Evolutionary conservation across 331 rosid genomes (phyloP).

Genomic region (Acacia concinna): DNA sequence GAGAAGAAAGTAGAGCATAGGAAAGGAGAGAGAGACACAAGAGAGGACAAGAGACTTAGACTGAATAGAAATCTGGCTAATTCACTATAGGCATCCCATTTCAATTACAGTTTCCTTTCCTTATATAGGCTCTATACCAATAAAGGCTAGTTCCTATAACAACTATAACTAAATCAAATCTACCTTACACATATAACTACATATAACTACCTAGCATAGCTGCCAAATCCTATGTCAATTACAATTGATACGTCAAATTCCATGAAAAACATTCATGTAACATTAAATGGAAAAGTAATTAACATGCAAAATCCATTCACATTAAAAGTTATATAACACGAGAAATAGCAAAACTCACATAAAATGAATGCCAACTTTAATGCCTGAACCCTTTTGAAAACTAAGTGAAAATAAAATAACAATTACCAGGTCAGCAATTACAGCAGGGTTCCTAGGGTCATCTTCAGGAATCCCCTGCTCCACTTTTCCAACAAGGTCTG

Average conservation of each 20-base stretch:
- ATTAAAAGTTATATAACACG: background rate
- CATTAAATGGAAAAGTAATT: conserved; percentile 9
- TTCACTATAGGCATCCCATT: background rate
- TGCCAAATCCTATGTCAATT: background rate
- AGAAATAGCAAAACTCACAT: conserved; percentile 8
- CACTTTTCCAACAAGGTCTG: conserved; percentile 98
- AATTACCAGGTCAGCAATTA: conserved; percentile 97
- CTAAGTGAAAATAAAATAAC: conserved; percentile 26
- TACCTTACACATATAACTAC: background rate
- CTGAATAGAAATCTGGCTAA: too few species aligned
- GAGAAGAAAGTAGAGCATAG: too few species aligned
- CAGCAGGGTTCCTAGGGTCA: conserved; percentile 99
- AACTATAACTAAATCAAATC: background rate
- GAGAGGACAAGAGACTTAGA: too few species aligned
- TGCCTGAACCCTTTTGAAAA: conserved; percentile 7
- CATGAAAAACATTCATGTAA: conserved; percentile 22
- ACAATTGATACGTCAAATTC: background rate
- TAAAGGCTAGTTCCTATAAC: background rate
- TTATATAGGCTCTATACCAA: background rate
- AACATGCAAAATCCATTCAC: conserved; percentile 21
- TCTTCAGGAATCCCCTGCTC: conserved; percentile 99
- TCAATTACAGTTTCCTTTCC: background rate
- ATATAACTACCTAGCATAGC: background rate
- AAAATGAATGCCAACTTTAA: conserved; percentile 16
- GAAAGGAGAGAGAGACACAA: too few species aligned